phyloP scores from a whole-genome alignment of 768 basidiomycete genomes.

The Suillus brevipes region DNA sequence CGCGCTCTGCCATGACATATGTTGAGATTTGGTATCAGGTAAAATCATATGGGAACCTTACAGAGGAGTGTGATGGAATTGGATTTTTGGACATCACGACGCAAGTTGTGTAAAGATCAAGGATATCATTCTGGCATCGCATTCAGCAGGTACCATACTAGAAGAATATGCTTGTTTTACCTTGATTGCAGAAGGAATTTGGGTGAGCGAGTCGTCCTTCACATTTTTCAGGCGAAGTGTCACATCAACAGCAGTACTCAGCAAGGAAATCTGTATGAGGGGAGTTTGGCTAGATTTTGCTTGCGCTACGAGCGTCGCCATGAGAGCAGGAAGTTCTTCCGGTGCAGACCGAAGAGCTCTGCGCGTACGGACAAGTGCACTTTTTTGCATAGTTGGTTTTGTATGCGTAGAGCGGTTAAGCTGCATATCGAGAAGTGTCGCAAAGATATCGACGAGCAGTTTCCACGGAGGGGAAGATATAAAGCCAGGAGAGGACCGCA shows the following conservation, averaged over 20 bases:
- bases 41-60: conserved; percentile 32
- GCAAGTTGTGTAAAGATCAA: conserved; percentile 56
- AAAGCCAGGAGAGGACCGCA: conserved; percentile 47
- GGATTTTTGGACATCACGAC: conserved; percentile 69
- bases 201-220: conserved; percentile 42
- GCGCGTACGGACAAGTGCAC: conserved; percentile 59
- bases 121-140: conserved; percentile 49
- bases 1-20: conserved; percentile 39
- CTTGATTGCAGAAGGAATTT: conserved; percentile 48
- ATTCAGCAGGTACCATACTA: conserved; percentile 1
- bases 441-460: conserved; percentile 55
- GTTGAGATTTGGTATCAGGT: conserved; percentile 15
- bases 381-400: conserved; percentile 60
- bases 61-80: conserved; percentile 60
- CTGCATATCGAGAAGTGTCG: conserved; percentile 58
- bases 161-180: conserved; percentile 25
- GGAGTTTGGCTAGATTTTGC: conserved; percentile 51
- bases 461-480: conserved; percentile 49
- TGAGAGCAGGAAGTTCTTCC: conserved; percentile 46
- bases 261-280: conserved; percentile 45
- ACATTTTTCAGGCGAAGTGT: conserved; percentile 62
- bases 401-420: conserved; percentile 50
- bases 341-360: conserved; percentile 70
- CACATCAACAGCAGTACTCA: conserved; percentile 73
- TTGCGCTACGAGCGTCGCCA: conserved; percentile 52